Conservation (phyloP, 768 basidiomycete species). For the Obba rivulosa region DNA sequence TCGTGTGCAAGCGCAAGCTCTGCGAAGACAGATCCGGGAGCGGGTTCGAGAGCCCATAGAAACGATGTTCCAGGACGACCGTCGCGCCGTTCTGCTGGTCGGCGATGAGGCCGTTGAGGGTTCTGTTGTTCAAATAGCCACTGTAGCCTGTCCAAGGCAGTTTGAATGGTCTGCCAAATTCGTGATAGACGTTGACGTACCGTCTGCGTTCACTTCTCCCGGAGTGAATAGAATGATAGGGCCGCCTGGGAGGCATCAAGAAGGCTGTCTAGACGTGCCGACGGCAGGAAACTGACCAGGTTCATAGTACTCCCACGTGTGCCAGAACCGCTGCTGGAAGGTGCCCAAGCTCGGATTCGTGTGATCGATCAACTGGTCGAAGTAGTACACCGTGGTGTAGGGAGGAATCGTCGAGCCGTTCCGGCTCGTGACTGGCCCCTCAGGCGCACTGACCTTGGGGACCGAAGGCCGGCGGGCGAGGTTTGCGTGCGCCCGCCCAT, state of each 20-base stretch:
- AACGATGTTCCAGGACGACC: constrained; percentile 67
- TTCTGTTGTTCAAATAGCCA: constrained; percentile 59
- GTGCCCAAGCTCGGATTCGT: constrained; percentile 57
- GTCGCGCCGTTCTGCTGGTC: constrained; percentile 60
- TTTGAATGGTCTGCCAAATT: not conserved
- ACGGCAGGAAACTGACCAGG: constrained; percentile 13
- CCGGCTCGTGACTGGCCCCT: constrained; percentile 17
- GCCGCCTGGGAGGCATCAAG: constrained; percentile 29
- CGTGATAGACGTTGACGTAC: constrained; percentile 16
- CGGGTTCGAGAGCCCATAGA: constrained; percentile 74
- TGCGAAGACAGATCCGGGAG: constrained; percentile 50
- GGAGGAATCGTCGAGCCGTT: constrained; percentile 24
- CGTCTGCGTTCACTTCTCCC: constrained; percentile 54
- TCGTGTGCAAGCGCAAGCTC: constrained; percentile 55
- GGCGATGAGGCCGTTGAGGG: constrained; percentile 60
- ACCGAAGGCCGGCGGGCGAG: constrained; percentile 14
- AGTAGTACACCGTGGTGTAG: constrained; percentile 39
- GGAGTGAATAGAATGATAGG: constrained; percentile 64
- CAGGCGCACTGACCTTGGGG: constrained; percentile 13
- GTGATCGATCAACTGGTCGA: constrained; percentile 52
- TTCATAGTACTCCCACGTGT: constrained; percentile 63
- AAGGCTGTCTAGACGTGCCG: not conserved
- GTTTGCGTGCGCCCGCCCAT: constrained; percentile 19
- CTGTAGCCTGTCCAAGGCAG: constrained; percentile 19
- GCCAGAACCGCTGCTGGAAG: constrained; percentile 75